These are phyloP conservation scores for Fusarium udum DNA, from an alignment of 2,329 filamentous ascomycete species.

Conservation along the genomic window DNA sequence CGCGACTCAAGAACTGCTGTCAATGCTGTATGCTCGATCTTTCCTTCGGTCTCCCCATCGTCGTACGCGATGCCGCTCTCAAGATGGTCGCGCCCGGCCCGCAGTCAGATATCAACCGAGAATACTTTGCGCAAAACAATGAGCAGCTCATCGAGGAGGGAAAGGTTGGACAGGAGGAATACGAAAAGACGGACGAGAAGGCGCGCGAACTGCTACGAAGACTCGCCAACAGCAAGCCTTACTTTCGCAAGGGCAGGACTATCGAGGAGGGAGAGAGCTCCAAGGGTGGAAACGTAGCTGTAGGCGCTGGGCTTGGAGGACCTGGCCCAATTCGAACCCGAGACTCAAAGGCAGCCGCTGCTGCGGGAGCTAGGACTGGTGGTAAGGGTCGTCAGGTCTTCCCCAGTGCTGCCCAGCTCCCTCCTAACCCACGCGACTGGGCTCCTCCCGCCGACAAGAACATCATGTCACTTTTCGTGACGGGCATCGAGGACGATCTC, in stretches of 20 bases:
- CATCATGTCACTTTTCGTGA: slow-evolving; percentile 93
- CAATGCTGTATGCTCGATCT: slow-evolving; percentile 99
- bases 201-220: slow-evolving; percentile 86
- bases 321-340: slow-evolving; percentile 83
- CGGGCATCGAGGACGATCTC: slow-evolving; percentile 94
- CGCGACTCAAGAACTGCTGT: slow-evolving; percentile 97
- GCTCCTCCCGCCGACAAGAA: slow-evolving; percentile 83
- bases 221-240: slow-evolving; percentile 91
- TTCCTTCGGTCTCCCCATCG: slow-evolving; percentile 93
- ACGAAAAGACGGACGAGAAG: slow-evolving; percentile 97
- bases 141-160: slow-evolving; percentile 96
- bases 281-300: slow-evolving; percentile 57
- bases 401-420: slow-evolving; percentile 75
- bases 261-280: slow-evolving; percentile 63
- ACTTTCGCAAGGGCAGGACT: slow-evolving; percentile 87
- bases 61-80: slow-evolving; percentile 92
- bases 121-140: slow-evolving; percentile 98
- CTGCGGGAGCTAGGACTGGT: slow-evolving; percentile 59
- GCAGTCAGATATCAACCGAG: slow-evolving; percentile 89
- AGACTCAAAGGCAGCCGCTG: slow-evolving; percentile 64
- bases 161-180: slow-evolving; percentile 83
- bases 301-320: slow-evolving; percentile 67
- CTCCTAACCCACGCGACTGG: slow-evolving; percentile 86
- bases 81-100: slow-evolving; percentile 98
- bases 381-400: slow-evolving; percentile 65